Evolutionary conservation across 306 rosid genomes (phyloP).

Genomic region (Prunus armeniaca): DNA sequence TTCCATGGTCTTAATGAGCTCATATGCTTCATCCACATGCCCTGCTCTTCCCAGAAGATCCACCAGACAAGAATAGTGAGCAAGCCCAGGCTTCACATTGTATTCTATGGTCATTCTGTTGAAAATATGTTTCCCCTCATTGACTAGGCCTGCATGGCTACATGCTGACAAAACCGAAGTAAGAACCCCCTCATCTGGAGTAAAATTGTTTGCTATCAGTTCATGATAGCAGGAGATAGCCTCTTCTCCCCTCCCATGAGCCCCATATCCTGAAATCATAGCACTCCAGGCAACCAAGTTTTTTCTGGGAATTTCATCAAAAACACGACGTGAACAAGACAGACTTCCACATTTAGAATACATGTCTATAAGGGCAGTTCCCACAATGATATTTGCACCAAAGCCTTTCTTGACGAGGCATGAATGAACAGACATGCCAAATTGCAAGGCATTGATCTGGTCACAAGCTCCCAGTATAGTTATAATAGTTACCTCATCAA

Average conservation of each 20-base stretch:
- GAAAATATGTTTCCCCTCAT: slow-evolving; percentile 53
- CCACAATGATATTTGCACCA: slow-evolving; percentile 41
- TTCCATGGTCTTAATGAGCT: slow-evolving; percentile 41
- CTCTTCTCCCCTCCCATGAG: slow-evolving; percentile 60
- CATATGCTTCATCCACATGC: slow-evolving; percentile 51
- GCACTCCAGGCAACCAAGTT: slow-evolving; percentile 60
- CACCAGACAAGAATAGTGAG: slow-evolving; percentile 58
- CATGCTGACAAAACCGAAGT: slow-evolving; percentile 61
- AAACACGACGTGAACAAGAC: slow-evolving; percentile 36
- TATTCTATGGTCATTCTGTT: slow-evolving; percentile 35
- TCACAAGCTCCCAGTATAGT: slow-evolving; percentile 47
- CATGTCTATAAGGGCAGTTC: slow-evolving; percentile 58
- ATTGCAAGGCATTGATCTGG: slow-evolving; percentile 47
- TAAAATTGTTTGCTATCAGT: slow-evolving; percentile 35
- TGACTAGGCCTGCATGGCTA: slow-evolving; percentile 63
- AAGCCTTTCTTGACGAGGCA: slow-evolving; percentile 45
- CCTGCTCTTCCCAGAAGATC: slow-evolving; percentile 66
- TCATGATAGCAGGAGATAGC: slow-evolving; percentile 46
- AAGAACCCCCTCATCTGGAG: slow-evolving; percentile 58
- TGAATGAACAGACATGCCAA: slow-evolving; percentile 48
- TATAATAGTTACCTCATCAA: slow-evolving; percentile 54
- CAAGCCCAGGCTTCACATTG: slow-evolving; percentile 40
- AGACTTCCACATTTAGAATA: slow-evolving; percentile 62
- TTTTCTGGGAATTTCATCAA: slow-evolving; percentile 46
- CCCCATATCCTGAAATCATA: slow-evolving; percentile 54